Evolutionary conservation across 164 flowering plant species (phyloP), one percentile per base, ranked within the genome.

Genomic region (Macadamia tetraphylla): DNA sequence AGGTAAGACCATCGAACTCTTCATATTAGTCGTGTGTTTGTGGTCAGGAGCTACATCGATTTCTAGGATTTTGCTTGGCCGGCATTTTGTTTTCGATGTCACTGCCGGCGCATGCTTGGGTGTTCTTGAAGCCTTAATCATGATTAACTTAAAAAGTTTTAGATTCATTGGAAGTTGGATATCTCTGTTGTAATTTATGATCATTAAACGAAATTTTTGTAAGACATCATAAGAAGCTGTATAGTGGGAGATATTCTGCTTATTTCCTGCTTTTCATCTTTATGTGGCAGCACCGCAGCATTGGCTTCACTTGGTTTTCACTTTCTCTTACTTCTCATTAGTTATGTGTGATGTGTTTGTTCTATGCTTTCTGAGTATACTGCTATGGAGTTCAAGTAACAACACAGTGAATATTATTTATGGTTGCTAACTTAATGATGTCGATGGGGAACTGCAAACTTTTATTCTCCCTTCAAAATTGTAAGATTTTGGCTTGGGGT

Each of bases 11-110:
- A 73, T 74, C 17, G 67, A 59, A 6, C 29, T 62, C 17, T 60
- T 72, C 58, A 67, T 77, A 35, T 60, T 29, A 63, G 43, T 64
- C 52, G 79, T 80, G 53, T 79, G 67, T 49, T 61, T 70, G 1
- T 89, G 97, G 96, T 88, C 94, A 15, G 65, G 35, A 6, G 48
- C 66, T 29, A 94, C 96, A 11, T 81, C 91, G 7, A 23, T 78
- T 31, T 94, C 98, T 10, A 85, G 97, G 80, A 86, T 94, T 75
- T 76, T 94, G 76, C 82, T 94, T 0, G 98, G 97, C 0, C 63
- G 98, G 74, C 98, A 94, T 81, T 91, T 78, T 58, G 81, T 91
- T 18, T 60, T 79, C 8, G 96, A 93, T 74, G 96, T 93, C 15
- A 55, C 84, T 43, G 91, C 84, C 14, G 97, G 98, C 53, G 81